Evolutionary conservation across 345 rosid genomes (phyloP).

Genomic region (Jatropha curcas): DNA sequence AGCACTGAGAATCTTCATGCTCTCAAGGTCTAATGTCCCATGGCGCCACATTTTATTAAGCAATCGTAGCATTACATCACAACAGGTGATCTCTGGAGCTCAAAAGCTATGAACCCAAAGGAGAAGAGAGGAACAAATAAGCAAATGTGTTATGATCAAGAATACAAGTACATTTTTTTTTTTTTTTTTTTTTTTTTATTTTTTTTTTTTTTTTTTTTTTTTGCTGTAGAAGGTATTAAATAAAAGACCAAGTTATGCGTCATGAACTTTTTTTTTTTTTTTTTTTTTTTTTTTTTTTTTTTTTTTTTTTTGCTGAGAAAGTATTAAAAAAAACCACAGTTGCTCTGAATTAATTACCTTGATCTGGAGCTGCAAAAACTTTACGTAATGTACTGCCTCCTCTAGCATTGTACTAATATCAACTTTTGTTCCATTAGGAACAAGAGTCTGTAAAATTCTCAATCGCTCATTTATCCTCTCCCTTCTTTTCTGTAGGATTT

Average conservation of each 20-base stretch:
- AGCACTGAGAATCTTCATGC: too few relatives aligned
- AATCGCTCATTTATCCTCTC: conserved; percentile 83
- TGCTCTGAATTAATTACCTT: conserved; percentile 61
- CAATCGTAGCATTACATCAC: conserved; percentile 97
- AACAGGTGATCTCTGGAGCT: conserved; percentile 96
- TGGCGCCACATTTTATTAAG: too few relatives aligned
- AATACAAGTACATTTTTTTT: too few relatives aligned
- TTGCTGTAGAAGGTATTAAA: too few relatives aligned
- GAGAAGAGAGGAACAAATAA: not conserved
- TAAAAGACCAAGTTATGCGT: too few relatives aligned
- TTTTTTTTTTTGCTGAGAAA: not conserved
- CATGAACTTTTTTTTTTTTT: too few relatives aligned
- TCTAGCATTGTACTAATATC: conserved; percentile 96
- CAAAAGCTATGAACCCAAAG: conserved; percentile 71
- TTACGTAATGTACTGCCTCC: conserved; percentile 89
- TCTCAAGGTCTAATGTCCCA: too few relatives aligned
- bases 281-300: too few relatives aligned
- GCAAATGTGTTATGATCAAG: not conserved
- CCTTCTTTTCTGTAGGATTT: conserved; percentile 68
- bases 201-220: too few relatives aligned
- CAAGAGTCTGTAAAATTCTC: conserved; percentile 73
- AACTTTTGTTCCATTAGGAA: conserved; percentile 91
- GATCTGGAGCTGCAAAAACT: conserved; percentile 87
- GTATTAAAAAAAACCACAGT: not conserved
- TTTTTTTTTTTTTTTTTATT: too few relatives aligned